A percentile compares a stretch with the other conserved stretches of the same genome.
Evolutionary conservation across 2,329 filamentous ascomycete genomes (phyloP).

Genomic region (Fusarium penzigii): DNA sequence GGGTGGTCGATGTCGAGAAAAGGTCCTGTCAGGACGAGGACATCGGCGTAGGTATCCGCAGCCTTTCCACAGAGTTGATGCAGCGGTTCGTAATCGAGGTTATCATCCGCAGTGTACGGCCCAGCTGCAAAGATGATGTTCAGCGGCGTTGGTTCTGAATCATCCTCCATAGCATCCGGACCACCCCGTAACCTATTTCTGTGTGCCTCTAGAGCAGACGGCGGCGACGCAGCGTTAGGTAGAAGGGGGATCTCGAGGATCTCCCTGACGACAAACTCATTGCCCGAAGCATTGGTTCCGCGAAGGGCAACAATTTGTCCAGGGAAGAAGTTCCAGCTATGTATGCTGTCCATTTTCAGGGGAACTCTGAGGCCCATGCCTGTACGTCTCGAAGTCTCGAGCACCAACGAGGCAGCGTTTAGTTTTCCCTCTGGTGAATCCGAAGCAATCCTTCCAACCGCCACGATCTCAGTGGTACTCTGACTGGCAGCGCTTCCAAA

Average conservation of each 20-base stretch:
- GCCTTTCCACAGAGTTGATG: constrained; percentile 79
- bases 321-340: constrained; percentile 81
- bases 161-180: constrained; percentile 61
- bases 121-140: constrained; percentile 79
- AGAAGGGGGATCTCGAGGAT: constrained; percentile 74
- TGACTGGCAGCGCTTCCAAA: constrained; percentile 88
- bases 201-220: constrained; percentile 65
- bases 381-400: constrained; percentile 83
- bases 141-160: constrained; percentile 60
- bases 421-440: constrained; percentile 85
- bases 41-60: constrained; percentile 72
- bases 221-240: constrained; percentile 70
- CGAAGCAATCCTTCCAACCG: constrained; percentile 87
- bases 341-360: constrained; percentile 70
- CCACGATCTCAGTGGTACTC: constrained; percentile 83
- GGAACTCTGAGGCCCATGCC: constrained; percentile 83
- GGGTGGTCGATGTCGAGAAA: constrained; percentile 94
- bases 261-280: constrained; percentile 78
- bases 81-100: constrained; percentile 86
- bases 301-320: constrained; percentile 88
- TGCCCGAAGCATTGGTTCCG: constrained; percentile 84
- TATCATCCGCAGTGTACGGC: constrained; percentile 90
- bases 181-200: constrained; percentile 68
- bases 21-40: constrained; percentile 78
- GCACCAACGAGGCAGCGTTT: constrained; percentile 79